Evolutionary conservation across 2,329 filamentous ascomycete species (phyloP).

Genomic region (Cytospora piceae): DNA sequence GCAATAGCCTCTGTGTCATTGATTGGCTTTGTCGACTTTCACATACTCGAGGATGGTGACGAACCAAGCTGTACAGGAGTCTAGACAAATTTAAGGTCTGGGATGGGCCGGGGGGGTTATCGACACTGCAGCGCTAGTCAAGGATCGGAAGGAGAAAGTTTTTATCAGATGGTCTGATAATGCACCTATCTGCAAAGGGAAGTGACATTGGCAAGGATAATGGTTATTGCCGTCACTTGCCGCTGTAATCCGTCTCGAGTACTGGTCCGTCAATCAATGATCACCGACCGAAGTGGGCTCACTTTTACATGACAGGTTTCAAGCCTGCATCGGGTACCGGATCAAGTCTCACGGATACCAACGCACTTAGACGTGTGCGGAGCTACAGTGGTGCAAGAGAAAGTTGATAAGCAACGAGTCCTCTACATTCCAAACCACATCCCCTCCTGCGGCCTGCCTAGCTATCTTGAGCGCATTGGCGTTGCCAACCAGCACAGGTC

Average conservation of each 20-base stretch:
- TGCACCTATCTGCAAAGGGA: background rate
- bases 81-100: background rate
- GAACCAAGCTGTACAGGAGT: background rate
- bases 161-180: conserved; percentile 33
- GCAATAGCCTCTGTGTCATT: background rate
- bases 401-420: background rate
- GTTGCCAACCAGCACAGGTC: background rate
- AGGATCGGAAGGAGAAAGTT: background rate
- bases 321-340: background rate
- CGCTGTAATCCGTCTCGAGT: background rate
- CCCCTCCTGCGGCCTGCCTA: background rate
- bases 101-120: background rate
- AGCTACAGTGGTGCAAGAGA: background rate
- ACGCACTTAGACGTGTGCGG: background rate
- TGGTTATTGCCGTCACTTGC: background rate
- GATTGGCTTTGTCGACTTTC: background rate
- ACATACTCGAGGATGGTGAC: background rate
- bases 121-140: background rate
- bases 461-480: background rate
- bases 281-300: background rate
- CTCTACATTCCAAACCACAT: background rate
- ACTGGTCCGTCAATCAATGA: background rate
- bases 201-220: background rate
- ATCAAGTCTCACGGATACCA: background rate
- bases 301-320: background rate